Evolutionary conservation across 2,329 filamentous ascomycete genomes (phyloP), one percentile per base, ranked within the genome.

Genomic region (Chaetomium sp.): DNA sequence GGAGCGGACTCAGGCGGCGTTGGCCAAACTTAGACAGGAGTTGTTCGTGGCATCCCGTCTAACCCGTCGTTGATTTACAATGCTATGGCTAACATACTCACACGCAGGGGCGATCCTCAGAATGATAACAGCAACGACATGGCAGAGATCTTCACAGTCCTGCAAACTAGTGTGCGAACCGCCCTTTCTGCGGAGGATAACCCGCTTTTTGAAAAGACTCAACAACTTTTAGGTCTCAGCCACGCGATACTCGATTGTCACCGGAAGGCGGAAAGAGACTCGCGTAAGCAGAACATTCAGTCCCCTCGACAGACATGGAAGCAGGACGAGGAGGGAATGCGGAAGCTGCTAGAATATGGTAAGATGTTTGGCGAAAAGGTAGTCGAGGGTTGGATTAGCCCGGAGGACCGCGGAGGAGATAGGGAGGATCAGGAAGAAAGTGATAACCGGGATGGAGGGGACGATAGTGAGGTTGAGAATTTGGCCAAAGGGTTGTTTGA

Each of bases 261-360:
- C 58, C 62, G 62, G n/a, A 60, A 62, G 10, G 61, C 62, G 6
- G 66, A 70, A 10, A 59, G 62, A 47, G 62, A 60, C 36, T 60
- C 67, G 10, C 58, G 64, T 51, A 53, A 56, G 6, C 56, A 64
- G 5, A 62, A 64, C 33, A 38, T 68, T 32, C 58, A 62, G 3
- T 58, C 66, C 6, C 67, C 67, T 3, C 59, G 59, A 10, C 60
- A 61, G 19, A 61, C 49, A 34, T 72, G 70, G 71, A 64, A 67
- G 46, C 59, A 69, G 49, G 71, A 74, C 53, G 66, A 66, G 40
- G 54, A 65, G 36, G 64, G 68, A 8, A 63, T 70, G 38, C 65
- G 64, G 46, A 65, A 68, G 11, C 45, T 73, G 37, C 59, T 74
- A 12, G 54, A 55, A 6, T 66, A 61, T 37, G 68, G 70, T n/a